phyloP scores from a whole-genome alignment of 2,329 filamentous ascomycete genomes.

The Grosmannia huntii region DNA sequence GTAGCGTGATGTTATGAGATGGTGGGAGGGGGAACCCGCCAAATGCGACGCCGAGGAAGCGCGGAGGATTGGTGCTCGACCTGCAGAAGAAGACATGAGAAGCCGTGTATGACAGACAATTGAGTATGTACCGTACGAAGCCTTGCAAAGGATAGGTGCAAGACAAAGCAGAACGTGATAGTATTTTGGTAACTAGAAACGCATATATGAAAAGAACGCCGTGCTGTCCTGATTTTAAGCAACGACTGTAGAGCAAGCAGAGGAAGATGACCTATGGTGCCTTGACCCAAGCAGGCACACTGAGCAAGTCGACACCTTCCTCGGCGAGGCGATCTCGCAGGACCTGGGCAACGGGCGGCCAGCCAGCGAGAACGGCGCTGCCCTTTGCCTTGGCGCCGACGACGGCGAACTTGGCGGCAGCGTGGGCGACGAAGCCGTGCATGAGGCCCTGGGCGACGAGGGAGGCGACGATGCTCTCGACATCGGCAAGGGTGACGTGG shows the following conservation, averaged over 20 bases:
- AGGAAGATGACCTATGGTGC: conserved; percentile 2
- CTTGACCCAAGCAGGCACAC: conserved; percentile 21
- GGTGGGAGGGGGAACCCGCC: too few species aligned
- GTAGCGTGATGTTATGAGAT: too few species aligned
- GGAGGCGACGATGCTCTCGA: conserved; percentile 67
- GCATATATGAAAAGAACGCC: not conserved
- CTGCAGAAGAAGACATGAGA: not conserved
- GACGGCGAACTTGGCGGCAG: conserved; percentile 66
- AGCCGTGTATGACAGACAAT: not conserved
- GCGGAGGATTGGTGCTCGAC: not conserved
- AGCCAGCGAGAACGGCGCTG: conserved; percentile 55
- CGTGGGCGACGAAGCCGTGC: conserved; percentile 73
- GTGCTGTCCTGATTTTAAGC: too few species aligned
- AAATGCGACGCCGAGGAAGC: too few species aligned
- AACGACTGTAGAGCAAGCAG: not conserved
- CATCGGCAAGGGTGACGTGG: conserved; percentile 43
- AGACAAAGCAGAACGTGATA: too few species aligned
- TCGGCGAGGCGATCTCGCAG: conserved; percentile 47
- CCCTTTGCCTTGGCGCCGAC: conserved; percentile 59
- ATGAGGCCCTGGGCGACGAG: conserved; percentile 71
- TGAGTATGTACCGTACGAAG: not conserved
- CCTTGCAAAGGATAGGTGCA: not conserved
- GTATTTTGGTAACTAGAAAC: too few species aligned
- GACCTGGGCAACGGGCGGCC: conserved; percentile 61
- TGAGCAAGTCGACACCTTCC: conserved; percentile 41